Evolutionary conservation across 345 rosid genomes (phyloP).

Genomic region (Lenwebbia sp.): DNA sequence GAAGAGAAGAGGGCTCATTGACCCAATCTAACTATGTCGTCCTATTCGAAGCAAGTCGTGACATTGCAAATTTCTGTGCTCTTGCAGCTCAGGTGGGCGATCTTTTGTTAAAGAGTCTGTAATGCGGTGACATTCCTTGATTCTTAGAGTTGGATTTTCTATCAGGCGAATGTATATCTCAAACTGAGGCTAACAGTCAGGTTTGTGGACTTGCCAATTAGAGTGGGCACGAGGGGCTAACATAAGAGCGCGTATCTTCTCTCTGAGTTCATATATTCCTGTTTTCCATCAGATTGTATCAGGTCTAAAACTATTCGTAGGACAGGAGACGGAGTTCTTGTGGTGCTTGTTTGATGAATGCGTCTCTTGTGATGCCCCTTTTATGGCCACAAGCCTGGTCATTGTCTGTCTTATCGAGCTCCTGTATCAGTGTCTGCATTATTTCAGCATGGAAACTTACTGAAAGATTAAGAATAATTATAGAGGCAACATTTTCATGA

Average conservation of each 20-base stretch:
- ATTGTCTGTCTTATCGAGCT: background rate
- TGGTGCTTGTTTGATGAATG: background rate
- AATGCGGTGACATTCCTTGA: constrained; percentile 34
- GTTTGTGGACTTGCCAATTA: background rate
- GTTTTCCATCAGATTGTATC: background rate
- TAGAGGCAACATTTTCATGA: background rate
- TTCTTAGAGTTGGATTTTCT: background rate
- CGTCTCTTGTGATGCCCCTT: background rate
- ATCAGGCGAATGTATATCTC: background rate
- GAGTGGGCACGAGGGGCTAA: background rate
- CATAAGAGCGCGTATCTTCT: background rate
- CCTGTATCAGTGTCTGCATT: background rate
- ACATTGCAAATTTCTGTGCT: background rate
- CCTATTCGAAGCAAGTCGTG: background rate
- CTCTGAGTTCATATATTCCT: background rate
- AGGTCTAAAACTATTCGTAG: background rate
- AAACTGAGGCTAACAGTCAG: background rate
- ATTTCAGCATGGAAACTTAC: background rate
- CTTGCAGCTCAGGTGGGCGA: constrained; percentile 76
- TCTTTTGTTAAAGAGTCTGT: constrained; percentile 85
- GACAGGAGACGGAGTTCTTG: background rate
- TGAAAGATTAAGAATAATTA: background rate
- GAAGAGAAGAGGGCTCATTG: background rate
- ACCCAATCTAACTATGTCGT: background rate
- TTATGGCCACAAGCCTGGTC: background rate